phyloP scores from a whole-genome alignment of 1,284 basidiomycete genomes.

The Sporisorium sorghi region DNA sequence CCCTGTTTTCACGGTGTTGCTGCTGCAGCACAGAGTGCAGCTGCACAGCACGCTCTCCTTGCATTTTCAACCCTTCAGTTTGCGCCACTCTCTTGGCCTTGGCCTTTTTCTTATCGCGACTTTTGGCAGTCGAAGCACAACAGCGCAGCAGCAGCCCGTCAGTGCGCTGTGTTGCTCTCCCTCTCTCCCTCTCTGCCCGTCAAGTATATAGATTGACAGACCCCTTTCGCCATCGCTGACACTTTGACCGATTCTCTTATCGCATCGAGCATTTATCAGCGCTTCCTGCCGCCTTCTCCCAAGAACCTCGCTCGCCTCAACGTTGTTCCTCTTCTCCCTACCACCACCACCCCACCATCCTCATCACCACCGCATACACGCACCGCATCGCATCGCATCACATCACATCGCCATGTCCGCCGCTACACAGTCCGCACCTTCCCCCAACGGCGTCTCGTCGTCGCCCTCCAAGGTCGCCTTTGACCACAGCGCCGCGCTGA shows the following conservation, averaged over 20 bases:
- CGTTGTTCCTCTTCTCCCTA: no score
- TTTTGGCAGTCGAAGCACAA: neutral
- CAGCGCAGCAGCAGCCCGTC: neutral
- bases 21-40: conserved; percentile 2
- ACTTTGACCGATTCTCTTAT: neutral
- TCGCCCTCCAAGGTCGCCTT: conserved; percentile 45
- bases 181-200: no score
- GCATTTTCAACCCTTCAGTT: conserved; percentile 12
- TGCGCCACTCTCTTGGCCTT: conserved; percentile 13
- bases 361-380: conserved; percentile 11
- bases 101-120: conserved; percentile 14
- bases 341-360: conserved; percentile 3
- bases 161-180: neutral
- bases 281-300: neutral
- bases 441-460: conserved; percentile 38
- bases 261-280: conserved; percentile 1
- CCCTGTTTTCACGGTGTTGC: conserved; percentile 11
- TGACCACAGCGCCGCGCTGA: conserved; percentile 55
- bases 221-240: neutral
- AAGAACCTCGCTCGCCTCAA: neutral
- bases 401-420: conserved; percentile 31
- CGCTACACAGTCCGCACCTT: conserved; percentile 46
- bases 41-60: conserved; percentile 9
- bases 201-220: conserved; percentile 5
- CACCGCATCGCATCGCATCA: neutral